Evolutionary conservation across 148 eudicot genomes (phyloP), one percentile per base, ranked within the genome.

Genomic region (Chenopodium album): DNA sequence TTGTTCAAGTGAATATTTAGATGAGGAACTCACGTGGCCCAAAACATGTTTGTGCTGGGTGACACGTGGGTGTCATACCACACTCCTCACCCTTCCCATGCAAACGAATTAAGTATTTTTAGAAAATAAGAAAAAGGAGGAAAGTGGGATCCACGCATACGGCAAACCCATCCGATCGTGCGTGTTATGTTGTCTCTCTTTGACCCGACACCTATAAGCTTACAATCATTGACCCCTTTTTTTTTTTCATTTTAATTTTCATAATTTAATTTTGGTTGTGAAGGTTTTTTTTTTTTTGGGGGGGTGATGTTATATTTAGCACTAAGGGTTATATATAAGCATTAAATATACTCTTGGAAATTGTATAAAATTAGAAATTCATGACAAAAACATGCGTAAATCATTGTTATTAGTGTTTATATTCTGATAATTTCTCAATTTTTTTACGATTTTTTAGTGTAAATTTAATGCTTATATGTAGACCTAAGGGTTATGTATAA

Each of bases 11-110:
- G 71, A 76, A 50, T 34, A 50, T 47, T 47, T 29, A 26, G 44
- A 41, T 41, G 29, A 26, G 64, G 71, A 56, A 71, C 46, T 83
- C 85, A 83, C 85, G 85, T 84, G 85, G 80, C 67, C 59, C 52
- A 37, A 48, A 32, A 76, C 63, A 23, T 75, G 86, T 79, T 79
- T 9, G 60, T 80, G 83, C 80, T 84, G 83, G 82, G 69, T 16
- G 63, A 84, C 86, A 79, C 86, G 83, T 84, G 83, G 79, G 86
- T 65, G 29, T 76, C 80, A 76, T 80, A 80, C 71, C 31, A 46
- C 11, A 20, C 20, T 44, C 63, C 78, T 60, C 78, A 7, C 31
- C 54, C 78, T 64, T 50, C 78, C 77, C 85, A 73, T 78, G 81
- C 81, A 76, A 17, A 17, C 28, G n/a, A 48, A 50, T 9, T 9